Evolutionary conservation across 2,329 filamentous ascomycete genomes (phyloP), one percentile per base, ranked within the genome.

Genomic region (Ilyonectria destructans): DNA sequence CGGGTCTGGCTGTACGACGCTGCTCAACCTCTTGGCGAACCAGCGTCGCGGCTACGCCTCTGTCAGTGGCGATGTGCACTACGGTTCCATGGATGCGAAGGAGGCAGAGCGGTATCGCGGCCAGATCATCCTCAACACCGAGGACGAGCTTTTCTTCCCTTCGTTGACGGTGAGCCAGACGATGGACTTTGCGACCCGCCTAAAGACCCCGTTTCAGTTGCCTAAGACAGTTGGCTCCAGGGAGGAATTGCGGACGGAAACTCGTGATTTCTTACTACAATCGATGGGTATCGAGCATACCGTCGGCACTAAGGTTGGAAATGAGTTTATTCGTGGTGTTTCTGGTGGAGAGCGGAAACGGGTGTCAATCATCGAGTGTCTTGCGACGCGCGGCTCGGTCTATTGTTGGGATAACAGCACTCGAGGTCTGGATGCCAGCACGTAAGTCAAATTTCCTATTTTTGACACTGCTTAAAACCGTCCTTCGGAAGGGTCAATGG

Each of bases 131-230:
- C 85, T 93, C 67, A 94, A 94, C 79, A 93, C 91, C 21, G 90
- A 93, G 3, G 92, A 94, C 75, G 90, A 86, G 66, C 65, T 85
- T 3, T 84, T 85, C 74, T 94, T 93, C 68, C 90, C 93, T 0
- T 88, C 91, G 0, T 81, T 95, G 7, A 92, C 90, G 1, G 92
- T 95, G 2, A 87, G 88, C 7, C 87, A 93, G 74, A 95, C 92
- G 0, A 84, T 95, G 35, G 85, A 88, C 48, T 95, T 95, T 79
- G 92, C 93, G 0, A 89, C 89, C 0, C 82, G 84, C 1, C 81
- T 90, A 65, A 91, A 90, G 76, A 78, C 89, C 0, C 87, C 88
- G 0, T 82, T 80, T 63, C 71, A 83, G 76, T 15, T 43, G 15
- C 40, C 40, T 8, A 81, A 2, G 72, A 77, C 40, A 17, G 40